Evolutionary conservation across 352 stramenopile species (phyloP), one percentile per base, ranked within the genome.

Genomic region (Phytopythium sindhum): DNA sequence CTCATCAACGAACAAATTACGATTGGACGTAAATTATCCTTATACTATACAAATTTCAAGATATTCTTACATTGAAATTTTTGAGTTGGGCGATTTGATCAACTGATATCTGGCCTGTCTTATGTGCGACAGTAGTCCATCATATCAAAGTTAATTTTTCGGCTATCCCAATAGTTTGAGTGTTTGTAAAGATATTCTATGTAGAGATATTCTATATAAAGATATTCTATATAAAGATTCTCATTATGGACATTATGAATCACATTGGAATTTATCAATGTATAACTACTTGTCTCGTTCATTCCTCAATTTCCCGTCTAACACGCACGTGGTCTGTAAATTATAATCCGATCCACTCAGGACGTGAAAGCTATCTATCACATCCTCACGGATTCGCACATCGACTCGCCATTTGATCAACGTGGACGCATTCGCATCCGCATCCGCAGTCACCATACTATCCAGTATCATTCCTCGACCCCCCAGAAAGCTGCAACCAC

Each of bases 111-210:
- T 37, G 50, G 50, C 50, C 33, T 28, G 50, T 57, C 50, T 57
- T 57, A 17, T 57, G 52, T 57, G 52, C 52, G 52, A 57, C 52
- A 57, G 11, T 26, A 17, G 24, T 12, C 17, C 50, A 37, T 55
- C 50, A 57, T 57, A 31, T 57, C 52, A 31, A 39, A 42, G 52
- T 28, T 31, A 57, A 57, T 57, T 57, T 57, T 57, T 57, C 52
- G 29, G n/a, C 17, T n/a, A n/a, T n/a, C n/a, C n/a, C n/a, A n/a
- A n/a, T n/a, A n/a, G n/a, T n/a, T n/a, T n/a, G n/a, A n/a, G n/a
- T n/a, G n/a, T n/a, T n/a, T n/a, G n/a, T n/a, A n/a, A n/a, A n/a
- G n/a, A n/a, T n/a, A n/a, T n/a, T n/a, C n/a, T n/a, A n/a, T n/a
- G n/a, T n/a, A n/a, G n/a, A n/a, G n/a, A n/a, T n/a, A n/a, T n/a